Evolutionary conservation across 305 asterid genomes (phyloP).

Genomic region (Fraxinus greggii): DNA sequence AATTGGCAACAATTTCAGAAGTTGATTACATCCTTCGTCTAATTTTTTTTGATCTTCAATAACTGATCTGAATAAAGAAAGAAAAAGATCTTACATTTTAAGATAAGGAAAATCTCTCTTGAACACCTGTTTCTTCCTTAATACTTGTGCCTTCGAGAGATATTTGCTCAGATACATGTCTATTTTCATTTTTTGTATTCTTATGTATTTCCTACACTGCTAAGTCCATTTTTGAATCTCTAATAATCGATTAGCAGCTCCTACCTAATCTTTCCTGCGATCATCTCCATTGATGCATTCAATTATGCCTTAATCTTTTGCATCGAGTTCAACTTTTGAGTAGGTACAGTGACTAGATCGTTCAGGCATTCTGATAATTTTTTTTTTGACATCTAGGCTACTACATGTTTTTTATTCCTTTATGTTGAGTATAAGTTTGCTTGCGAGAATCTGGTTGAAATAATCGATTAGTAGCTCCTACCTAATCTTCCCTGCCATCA

Average conservation of each 20-base stretch:
- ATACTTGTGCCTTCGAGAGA: not conserved
- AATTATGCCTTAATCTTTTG: too few species aligned
- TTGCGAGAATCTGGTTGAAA: slow-evolving; percentile 20
- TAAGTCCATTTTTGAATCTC: not conserved
- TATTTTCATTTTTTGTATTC: not conserved
- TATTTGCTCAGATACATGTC: not conserved
- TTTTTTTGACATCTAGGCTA: not conserved
- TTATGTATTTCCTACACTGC: not conserved
- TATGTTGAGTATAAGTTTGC: not conserved
- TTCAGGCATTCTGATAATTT: not conserved
- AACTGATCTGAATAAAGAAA: not conserved
- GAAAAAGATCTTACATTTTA: not conserved
- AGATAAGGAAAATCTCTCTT: not conserved
- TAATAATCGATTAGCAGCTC: not conserved
- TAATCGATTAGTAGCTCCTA: not conserved
- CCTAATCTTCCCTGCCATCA: not conserved
- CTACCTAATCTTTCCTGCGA: not conserved
- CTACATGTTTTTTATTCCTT: not conserved
- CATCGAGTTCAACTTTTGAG: not conserved
- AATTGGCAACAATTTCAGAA: not conserved
- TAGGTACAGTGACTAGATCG: not conserved
- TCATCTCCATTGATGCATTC: not conserved
- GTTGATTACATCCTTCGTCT: not conserved
- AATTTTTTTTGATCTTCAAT: not conserved
- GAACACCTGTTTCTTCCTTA: not conserved